phyloP scores from a whole-genome alignment of 2,329 filamentous ascomycete genomes.

The Pleoardoris graminearum region DNA sequence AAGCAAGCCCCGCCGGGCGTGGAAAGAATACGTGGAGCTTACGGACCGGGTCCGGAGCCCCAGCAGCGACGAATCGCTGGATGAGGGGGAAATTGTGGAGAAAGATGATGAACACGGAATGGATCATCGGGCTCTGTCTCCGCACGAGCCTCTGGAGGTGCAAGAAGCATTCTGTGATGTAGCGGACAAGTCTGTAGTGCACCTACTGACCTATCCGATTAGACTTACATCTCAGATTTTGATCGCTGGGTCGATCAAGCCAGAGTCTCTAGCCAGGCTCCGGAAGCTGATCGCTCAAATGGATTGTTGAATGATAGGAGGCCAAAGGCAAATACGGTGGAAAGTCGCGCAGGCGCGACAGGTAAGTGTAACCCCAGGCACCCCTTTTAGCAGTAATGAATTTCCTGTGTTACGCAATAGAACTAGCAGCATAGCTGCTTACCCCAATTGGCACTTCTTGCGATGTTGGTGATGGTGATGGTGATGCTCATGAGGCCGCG shows the following conservation, averaged over 20 bases:
- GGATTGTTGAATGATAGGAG: neutral
- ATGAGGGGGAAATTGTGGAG: neutral
- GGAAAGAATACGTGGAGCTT: conserved; percentile 17
- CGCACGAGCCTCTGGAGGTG: conserved; percentile 8
- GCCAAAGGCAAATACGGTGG: neutral
- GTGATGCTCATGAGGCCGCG: neutral
- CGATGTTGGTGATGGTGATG: neutral
- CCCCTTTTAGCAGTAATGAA: neutral
- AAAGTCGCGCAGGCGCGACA: conserved; percentile 1
- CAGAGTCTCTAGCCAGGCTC: conserved; percentile 5
- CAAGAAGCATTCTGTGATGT: conserved; percentile 2
- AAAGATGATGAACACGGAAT: neutral
- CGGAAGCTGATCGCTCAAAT: conserved; percentile 5
- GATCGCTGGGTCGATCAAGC: conserved; percentile 16
- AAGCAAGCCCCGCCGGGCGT: conserved; percentile 4
- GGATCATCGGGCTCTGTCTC: neutral
- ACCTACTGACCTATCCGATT: conserved; percentile 9
- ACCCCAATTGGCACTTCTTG: neutral
- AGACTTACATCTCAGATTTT: conserved; percentile 17
- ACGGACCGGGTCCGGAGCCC: neutral
- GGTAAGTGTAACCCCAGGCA: neutral
- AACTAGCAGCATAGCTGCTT: neutral
- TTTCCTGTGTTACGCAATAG: neutral
- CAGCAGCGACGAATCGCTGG: neutral
- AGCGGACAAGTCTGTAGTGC: conserved; percentile 1